These are phyloP conservation scores for Chalaropsis ovoidea DNA, from an alignment of 2,329 filamentous ascomycete genomes.

Conservation along the genomic window DNA sequence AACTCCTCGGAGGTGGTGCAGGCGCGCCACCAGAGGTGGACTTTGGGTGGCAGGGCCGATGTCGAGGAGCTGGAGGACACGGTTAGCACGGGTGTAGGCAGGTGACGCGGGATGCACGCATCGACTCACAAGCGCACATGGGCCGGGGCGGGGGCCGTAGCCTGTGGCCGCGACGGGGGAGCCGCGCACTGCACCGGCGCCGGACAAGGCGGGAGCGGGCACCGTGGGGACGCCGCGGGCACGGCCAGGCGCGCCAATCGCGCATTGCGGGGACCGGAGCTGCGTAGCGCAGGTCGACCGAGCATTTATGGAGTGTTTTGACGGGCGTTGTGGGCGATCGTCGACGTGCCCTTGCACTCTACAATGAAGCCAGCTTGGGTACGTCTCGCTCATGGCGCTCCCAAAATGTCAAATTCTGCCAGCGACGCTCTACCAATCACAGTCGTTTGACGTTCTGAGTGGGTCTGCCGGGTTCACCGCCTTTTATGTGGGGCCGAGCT, in stretches of 20 bases:
- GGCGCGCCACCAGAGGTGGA: conserved; percentile 23
- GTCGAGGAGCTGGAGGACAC: conserved; percentile 18
- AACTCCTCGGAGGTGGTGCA: conserved; percentile 23
- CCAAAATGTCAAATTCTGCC: conserved; percentile 14
- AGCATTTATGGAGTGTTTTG: conserved; percentile 7
- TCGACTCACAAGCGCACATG: conserved; percentile 17
- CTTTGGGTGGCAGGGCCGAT: neutral
- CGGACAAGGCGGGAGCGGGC: neutral
- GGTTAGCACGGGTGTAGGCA: neutral
- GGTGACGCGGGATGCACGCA: neutral
- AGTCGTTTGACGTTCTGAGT: conserved; percentile 10
- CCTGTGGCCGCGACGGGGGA: neutral
- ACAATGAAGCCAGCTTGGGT: neutral
- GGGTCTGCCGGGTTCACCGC: conserved; percentile 17
- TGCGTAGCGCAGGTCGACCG: conserved; percentile 18
- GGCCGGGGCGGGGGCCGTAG: neutral
- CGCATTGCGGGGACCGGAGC: neutral
- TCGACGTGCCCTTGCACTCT: neutral
- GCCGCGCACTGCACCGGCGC: neutral
- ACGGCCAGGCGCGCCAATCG: neutral
- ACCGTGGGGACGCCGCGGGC: neutral
- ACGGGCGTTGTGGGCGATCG: neutral
- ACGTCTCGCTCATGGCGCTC: neutral
- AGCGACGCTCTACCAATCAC: neutral
- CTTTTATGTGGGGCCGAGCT: neutral